Evolutionary conservation across 1,139 yeast species (phyloP), one percentile per base, ranked within the genome.

Genomic region (Candida freyschussii): DNA sequence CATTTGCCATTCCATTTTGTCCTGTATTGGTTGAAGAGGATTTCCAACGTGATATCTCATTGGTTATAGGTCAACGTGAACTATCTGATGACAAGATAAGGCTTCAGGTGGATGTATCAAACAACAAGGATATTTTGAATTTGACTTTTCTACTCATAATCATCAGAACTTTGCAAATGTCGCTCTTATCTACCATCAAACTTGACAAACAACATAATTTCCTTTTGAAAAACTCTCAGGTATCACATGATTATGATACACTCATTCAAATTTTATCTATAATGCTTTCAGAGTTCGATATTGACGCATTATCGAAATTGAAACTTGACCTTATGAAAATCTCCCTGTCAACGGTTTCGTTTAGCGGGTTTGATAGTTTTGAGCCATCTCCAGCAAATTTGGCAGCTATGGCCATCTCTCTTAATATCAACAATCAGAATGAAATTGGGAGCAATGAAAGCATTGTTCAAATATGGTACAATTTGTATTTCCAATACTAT

Each of bases 101-200:
- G 21, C 11, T 44, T 5, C 29, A 27, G 11, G 22, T 40, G 17
- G 39, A 37, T 20, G 14, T 37, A 2, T 30, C 35, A 12, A 32
- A 40, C n/a, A 34, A 34, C 26, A 18, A 34, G 7, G 37, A 41
- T n/a, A 13, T 48, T 2, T 29, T 42, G 9, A 27, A 26, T 7
- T 28, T 46, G 15, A 26, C 37, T 11, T 37, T 22, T 18, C 25
- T 48, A 13, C n/a, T 45, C 19, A 19, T 35, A 5, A 33, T 44
- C 9, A 21, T 48, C 4, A 44, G 52, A 32, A 20, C 45, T 6
- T 25, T 39, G 3, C 48, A 47, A 11, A 13, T 44, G n/a, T 39
- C 50, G 7, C 26, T 47, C 12, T 17, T 35, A 4, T 27, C 43
- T 4, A 37, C 47, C 1, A 20, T 31, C 2, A 37, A 35, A 13